Conservation (phyloP, 1,284 basidiomycete species). For the Stygiomarasmius scandens region DNA sequence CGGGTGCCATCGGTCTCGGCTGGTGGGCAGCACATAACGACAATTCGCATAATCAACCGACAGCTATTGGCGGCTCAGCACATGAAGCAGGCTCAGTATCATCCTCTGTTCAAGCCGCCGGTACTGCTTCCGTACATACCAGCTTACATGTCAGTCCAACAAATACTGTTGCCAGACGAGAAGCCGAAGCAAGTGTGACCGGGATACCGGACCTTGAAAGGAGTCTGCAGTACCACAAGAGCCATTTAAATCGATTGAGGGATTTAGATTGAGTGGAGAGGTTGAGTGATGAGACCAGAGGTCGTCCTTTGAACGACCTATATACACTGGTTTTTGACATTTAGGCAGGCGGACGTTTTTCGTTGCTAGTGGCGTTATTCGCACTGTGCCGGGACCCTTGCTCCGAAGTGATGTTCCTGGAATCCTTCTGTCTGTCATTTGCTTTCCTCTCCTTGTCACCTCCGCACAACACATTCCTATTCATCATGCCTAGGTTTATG, state of each 20-base stretch:
- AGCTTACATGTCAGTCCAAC: slow-evolving; percentile 40
- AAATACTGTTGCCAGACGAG: slow-evolving; percentile 42
- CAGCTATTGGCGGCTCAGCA: slow-evolving; percentile 68
- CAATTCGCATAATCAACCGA: slow-evolving; percentile 52
- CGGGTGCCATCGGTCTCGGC: slow-evolving; percentile 58
- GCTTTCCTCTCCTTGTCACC: too few relatives aligned
- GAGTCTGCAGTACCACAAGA: background rate
- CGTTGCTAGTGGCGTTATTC: too few relatives aligned
- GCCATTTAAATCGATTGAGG: background rate
- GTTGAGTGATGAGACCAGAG: too few relatives aligned
- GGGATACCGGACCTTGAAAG: background rate
- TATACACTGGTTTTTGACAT: too few relatives aligned
- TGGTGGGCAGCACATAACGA: slow-evolving; percentile 59
- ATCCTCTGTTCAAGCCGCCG: slow-evolving; percentile 21
- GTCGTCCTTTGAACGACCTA: too few relatives aligned
- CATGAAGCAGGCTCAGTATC: slow-evolving; percentile 37
- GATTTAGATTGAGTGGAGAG: background rate
- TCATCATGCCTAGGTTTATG: too few relatives aligned
- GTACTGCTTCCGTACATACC: slow-evolving; percentile 17
- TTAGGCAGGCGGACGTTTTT: too few relatives aligned
- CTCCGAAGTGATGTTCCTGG: too few relatives aligned
- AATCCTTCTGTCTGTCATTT: too few relatives aligned
- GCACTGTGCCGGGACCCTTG: too few relatives aligned
- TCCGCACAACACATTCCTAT: too few relatives aligned
- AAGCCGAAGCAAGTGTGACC: slow-evolving; percentile 10